Conservation (phyloP, 345 rosid species). For the Luvunga scandens region DNA sequence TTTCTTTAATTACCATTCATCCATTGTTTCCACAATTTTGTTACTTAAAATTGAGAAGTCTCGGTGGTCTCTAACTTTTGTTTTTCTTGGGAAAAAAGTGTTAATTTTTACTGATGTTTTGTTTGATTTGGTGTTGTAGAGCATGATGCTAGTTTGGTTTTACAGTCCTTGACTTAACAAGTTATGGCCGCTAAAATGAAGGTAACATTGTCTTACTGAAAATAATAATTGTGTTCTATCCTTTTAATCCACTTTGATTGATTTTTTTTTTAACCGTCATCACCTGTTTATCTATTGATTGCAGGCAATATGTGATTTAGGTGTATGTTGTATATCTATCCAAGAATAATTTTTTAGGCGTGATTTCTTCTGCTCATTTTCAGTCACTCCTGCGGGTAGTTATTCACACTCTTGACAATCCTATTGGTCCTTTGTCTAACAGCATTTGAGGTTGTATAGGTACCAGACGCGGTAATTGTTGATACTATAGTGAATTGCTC, state of each 20-base stretch:
- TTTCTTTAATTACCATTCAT: slow-evolving; percentile 32
- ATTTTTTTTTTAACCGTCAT: no score
- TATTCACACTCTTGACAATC: slow-evolving; percentile 37
- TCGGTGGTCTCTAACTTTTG: no score
- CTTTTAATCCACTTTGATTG: no score
- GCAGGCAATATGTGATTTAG: slow-evolving; percentile 52
- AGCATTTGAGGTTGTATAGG: slow-evolving; percentile 63
- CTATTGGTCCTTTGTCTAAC: not conserved
- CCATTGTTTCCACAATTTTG: slow-evolving; percentile 32
- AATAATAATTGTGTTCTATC: no score
- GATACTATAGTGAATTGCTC: not conserved
- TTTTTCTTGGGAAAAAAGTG: not conserved
- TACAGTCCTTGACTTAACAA: slow-evolving; percentile 40
- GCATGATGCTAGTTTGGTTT: slow-evolving; percentile 28
- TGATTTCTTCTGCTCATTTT: slow-evolving; percentile 31
- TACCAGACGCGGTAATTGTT: not conserved
- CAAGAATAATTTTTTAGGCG: slow-evolving; percentile 43
- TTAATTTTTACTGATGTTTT: not conserved
- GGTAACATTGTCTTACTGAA: slow-evolving; percentile 18
- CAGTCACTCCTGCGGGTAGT: slow-evolving; percentile 35
- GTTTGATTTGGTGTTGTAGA: slow-evolving; percentile 22
- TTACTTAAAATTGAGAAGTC: slow-evolving; percentile 4
- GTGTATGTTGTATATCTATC: slow-evolving; percentile 57
- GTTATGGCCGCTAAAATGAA: slow-evolving; percentile 40
- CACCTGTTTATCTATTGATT: slow-evolving; percentile 15